A percentile compares a stretch with the other conserved stretches of the same genome.
phyloP scores from a whole-genome alignment of 2,329 filamentous ascomycete genomes.

The Laburnicola sp. region DNA sequence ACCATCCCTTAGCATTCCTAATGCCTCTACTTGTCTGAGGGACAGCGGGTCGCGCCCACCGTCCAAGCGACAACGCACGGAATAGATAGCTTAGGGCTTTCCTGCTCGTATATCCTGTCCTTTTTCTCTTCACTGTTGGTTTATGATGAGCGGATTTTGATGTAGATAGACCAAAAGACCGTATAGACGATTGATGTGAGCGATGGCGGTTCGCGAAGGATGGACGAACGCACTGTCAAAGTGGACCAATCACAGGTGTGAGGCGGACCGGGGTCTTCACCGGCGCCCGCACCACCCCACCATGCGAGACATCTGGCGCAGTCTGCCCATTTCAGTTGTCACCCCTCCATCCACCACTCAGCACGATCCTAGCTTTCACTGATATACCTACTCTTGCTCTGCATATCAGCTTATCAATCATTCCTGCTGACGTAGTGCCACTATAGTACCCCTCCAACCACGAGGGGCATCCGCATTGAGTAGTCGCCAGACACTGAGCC shows the following conservation, averaged over 20 bases:
- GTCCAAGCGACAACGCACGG: constrained; percentile 5
- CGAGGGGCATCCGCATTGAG: neutral
- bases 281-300: constrained; percentile 5
- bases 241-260: too few relatives aligned
- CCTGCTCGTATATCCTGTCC: too few relatives aligned
- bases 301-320: constrained; percentile 3
- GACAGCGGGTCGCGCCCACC: constrained; percentile 3
- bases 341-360: neutral
- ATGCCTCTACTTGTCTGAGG: constrained; percentile 1
- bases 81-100: constrained; percentile 5
- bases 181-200: constrained; percentile 3
- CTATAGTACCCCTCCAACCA: constrained; percentile 1
- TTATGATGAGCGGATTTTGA: neutral
- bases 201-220: too few relatives aligned
- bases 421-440: neutral
- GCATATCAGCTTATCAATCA: neutral
- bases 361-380: constrained; percentile 1
- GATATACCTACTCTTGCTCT: neutral
- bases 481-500: neutral
- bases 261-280: constrained; percentile 4
- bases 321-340: neutral
- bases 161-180: constrained; percentile 6
- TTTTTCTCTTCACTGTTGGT: too few relatives aligned
- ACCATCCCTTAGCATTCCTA: constrained; percentile 1
- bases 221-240: too few relatives aligned